These are phyloP conservation scores for Taphrina sp. DNA, from an alignment of 1,139 yeast genomes.

Conservation along the genomic window DNA sequence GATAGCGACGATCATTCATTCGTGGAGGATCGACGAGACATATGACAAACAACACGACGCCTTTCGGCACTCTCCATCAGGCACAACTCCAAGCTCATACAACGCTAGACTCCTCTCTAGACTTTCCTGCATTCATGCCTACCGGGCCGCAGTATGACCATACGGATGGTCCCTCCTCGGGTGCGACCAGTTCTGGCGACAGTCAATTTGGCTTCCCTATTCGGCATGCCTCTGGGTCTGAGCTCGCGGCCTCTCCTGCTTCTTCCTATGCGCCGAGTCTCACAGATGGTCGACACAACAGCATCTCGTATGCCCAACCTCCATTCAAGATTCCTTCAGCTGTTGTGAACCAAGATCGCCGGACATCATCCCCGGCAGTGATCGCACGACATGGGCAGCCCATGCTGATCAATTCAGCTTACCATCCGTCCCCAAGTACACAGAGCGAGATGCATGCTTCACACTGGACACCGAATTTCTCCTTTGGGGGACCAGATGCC, in stretches of 20 bases:
- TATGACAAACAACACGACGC: too few relatives aligned
- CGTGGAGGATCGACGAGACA: too few relatives aligned
- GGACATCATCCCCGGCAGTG: constrained; percentile 17
- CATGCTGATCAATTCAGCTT: too few relatives aligned
- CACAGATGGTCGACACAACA: constrained; percentile 22
- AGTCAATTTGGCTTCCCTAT: constrained; percentile 6
- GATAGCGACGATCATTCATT: too few relatives aligned
- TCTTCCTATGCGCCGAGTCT: constrained; percentile 29
- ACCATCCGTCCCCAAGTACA: background rate
- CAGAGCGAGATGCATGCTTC: constrained; percentile 6
- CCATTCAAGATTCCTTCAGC: constrained; percentile 14
- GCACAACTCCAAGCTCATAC: too few relatives aligned
- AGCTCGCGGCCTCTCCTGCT: constrained; percentile 21
- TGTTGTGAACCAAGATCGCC: constrained; percentile 12
- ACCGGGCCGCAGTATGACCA: background rate
- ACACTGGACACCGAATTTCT: constrained; percentile 29
- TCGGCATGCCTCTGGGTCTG: constrained; percentile 17
- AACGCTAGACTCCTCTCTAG: background rate
- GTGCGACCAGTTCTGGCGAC: constrained; percentile 5
- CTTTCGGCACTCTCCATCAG: too few relatives aligned
- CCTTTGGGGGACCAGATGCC: constrained; percentile 13
- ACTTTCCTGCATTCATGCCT: background rate
- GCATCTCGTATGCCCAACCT: constrained; percentile 22
- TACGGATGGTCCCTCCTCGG: background rate
- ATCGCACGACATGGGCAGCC: constrained; percentile 10